Evolutionary conservation across 1,284 basidiomycete species (phyloP), one percentile per base, ranked within the genome.

Genomic region (Athelia psychrophila): DNA sequence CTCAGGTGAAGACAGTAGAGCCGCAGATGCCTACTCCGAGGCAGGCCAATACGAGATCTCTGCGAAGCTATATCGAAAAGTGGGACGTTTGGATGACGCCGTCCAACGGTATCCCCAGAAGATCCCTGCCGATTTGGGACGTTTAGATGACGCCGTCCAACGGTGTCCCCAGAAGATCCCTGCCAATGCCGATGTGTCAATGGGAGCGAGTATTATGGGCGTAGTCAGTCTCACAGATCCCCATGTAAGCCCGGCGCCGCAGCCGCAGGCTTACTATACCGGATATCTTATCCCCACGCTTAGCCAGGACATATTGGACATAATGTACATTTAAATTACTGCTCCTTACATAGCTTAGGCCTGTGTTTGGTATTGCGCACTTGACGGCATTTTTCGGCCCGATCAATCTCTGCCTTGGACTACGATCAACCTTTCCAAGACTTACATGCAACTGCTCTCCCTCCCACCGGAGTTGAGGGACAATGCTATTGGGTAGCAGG

Each of bases 391-490:
- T n/a, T n/a, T n/a, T n/a, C n/a, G n/a, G n/a, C n/a, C n/a, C n/a
- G n/a, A n/a, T n/a, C n/a, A n/a, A n/a, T n/a, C n/a, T n/a, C n/a
- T n/a, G n/a, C n/a, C n/a, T n/a, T n/a, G n/a, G n/a, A n/a, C n/a
- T n/a, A n/a, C n/a, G n/a, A 92, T 94, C 91, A 91, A 92, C 69
- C 93, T 90, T 66, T 83, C 86, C 30, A 93, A 93, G 65, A 82
- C 84, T 1, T 93, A 91, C 67, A 58, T 80, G 30, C 80, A 88
- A 19, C 75, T 94, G 35, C 72, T 80, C 47, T 78, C 77, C n/a
- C 79, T 93, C 6, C 91, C 91, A 0, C 81, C 83, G 44, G 88
- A 91, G 56, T 76, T 93, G 57, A 78, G 86, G 22, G 75, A 86
- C 23, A 85, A 84, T 68, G 88, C 91, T 0, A 89, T 98, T 53